phyloP scores from a whole-genome alignment of 2,329 filamentous ascomycete species.

The Curvularia verruculosa region DNA sequence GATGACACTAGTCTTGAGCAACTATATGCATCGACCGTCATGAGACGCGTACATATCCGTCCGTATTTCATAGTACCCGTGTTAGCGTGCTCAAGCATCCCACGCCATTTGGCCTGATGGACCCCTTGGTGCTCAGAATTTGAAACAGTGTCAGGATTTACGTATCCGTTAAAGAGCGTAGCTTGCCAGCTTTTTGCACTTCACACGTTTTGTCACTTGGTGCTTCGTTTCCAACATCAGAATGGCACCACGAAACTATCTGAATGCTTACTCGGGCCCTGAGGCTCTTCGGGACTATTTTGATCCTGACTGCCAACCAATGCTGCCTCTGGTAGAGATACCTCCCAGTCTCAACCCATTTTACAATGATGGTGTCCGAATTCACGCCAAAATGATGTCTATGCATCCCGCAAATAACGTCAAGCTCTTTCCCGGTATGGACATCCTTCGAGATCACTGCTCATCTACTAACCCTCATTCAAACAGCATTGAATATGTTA shows the following conservation, averaged over 20 bases:
- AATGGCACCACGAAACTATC: conserved; percentile 19
- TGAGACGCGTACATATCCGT: background rate
- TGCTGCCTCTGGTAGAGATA: conserved; percentile 66
- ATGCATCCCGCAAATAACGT: conserved; percentile 70
- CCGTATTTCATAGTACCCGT: background rate
- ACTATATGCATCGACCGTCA: background rate
- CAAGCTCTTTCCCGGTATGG: conserved; percentile 64
- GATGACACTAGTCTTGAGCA: background rate
- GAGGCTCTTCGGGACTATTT: conserved; percentile 65
- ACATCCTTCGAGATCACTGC: background rate
- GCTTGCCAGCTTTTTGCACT: background rate
- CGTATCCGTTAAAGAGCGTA: conserved; percentile 3
- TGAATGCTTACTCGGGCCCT: conserved; percentile 64
- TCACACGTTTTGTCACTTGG: background rate
- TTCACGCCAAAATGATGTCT: conserved; percentile 71
- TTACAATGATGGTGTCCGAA: conserved; percentile 63
- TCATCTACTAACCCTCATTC: background rate
- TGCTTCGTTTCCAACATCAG: background rate
- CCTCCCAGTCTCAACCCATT: conserved; percentile 64
- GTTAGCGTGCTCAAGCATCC: background rate
- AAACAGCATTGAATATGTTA: conserved; percentile 29
- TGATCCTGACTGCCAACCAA: conserved; percentile 63
- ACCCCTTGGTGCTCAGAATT: background rate
- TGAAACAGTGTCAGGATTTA: background rate
- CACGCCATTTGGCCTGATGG: background rate